Conservation (phyloP, 2,329 filamentous ascomycete genomes). For the Lachnellula hyalina region DNA sequence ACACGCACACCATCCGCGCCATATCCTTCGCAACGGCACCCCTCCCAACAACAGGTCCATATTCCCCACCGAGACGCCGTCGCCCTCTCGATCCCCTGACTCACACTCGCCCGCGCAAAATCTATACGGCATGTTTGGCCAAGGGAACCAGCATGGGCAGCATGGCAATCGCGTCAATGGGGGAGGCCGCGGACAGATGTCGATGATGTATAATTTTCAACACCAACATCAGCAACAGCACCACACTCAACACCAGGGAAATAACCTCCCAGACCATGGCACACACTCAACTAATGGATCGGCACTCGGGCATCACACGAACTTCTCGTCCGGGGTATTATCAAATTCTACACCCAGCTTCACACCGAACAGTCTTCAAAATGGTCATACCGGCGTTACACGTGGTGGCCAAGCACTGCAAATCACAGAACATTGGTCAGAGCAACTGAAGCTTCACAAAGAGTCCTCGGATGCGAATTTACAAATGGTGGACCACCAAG, state of each 20-base stretch:
- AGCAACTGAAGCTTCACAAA: slow-evolving; percentile 77
- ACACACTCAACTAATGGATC: slow-evolving; percentile 49
- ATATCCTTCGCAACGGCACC: slow-evolving; percentile 37
- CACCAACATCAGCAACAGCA: slow-evolving; percentile 52
- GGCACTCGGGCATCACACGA: slow-evolving; percentile 54
- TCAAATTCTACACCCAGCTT: slow-evolving; percentile 57
- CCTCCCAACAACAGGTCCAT: slow-evolving; percentile 38
- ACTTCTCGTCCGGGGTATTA: slow-evolving; percentile 58
- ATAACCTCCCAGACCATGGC: slow-evolving; percentile 53
- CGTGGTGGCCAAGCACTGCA: slow-evolving; percentile 48
- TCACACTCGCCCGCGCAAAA: slow-evolving; percentile 32
- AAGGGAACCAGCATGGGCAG: slow-evolving; percentile 64
- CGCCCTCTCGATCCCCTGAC: slow-evolving; percentile 52
- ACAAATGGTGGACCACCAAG: slow-evolving; percentile 64
- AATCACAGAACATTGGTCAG: slow-evolving; percentile 71
- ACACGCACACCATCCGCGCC: slow-evolving; percentile 37
- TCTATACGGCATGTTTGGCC: slow-evolving; percentile 61
- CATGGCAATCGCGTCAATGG: slow-evolving; percentile 68
- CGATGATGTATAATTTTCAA: slow-evolving; percentile 66
- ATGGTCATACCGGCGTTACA: slow-evolving; percentile 47
- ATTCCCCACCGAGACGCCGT: slow-evolving; percentile 42
- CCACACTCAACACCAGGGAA: slow-evolving; percentile 57
- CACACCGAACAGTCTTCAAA: slow-evolving; percentile 48
- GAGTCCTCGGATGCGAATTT: slow-evolving; percentile 67
- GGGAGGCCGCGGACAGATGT: slow-evolving; percentile 50